Evolutionary conservation across 768 basidiomycete species (phyloP), one percentile per base, ranked within the genome.

Genomic region (Naganishia randhawae): DNA sequence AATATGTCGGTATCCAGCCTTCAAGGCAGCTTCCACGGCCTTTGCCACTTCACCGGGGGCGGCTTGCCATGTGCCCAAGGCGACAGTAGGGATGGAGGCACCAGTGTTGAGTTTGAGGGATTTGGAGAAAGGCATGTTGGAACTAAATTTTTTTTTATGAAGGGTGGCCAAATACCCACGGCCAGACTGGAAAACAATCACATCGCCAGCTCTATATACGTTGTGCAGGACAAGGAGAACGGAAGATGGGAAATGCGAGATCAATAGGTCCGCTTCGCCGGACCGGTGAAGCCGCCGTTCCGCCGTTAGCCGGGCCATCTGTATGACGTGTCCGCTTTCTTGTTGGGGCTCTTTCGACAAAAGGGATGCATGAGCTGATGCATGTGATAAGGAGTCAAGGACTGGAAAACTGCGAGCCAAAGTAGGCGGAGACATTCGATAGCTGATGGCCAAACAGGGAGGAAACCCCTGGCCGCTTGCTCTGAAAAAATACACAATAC

Each of bases 1-100:
- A 42, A 86, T 80, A 70, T 84, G 84, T 16, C 82, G 77, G 83
- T 92, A 93, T 3, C 91, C 92, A 50, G 82, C 81, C 78, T 83
- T 86, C 71, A 94, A 81, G 0, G 91, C 91, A 72, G 82, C 82
- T 72, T 86, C 84, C 64, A 93, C 91, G 25, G 91, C 91, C 45
- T 85, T 80, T 72, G 86, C 85, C 66, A 91, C 90, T 42, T 83
- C 83, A 54, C 88, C 89, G 3, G 89, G 86, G 65, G 51, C 67
- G 29, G 69, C 63, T 63, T 88, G 87, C 90, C 89, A 91, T 53
- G 90, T 90, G n/a, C 89, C 88, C 87, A 67, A 48, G 6, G 29
- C 66, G 50, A 66, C 33, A 33, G 17, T 16, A 27, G 41, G 45
- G 39, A 37, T 91, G 70, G 83, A 81, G 54, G 85, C 86, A 29